These are phyloP conservation scores for Starmerella tilneyi DNA, from an alignment of 805 yeast genomes.

Conservation along the genomic window DNA sequence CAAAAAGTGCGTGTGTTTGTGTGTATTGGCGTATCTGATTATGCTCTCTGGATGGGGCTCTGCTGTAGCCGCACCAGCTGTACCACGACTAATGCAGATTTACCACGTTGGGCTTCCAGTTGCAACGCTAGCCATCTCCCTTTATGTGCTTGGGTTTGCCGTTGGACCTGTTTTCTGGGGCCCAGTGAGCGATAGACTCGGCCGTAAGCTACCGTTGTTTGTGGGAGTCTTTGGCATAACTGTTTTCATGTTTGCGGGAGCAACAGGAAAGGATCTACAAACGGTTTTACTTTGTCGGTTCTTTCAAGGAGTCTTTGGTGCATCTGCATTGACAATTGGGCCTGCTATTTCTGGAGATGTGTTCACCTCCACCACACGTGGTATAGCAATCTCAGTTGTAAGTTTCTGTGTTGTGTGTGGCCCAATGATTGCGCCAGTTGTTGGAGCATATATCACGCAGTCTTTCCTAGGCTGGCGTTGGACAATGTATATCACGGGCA, in stretches of 20 bases:
- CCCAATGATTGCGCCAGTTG: conserved; percentile 74
- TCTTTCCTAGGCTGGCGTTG: conserved; percentile 73
- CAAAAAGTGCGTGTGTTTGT: conserved; percentile 40
- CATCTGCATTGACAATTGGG: conserved; percentile 74
- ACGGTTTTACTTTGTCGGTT: conserved; percentile 61
- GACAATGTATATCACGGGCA: conserved; percentile 63
- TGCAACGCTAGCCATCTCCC: conserved; percentile 64
- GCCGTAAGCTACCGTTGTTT: conserved; percentile 54
- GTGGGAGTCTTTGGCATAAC: conserved; percentile 48
- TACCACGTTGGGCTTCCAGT: conserved; percentile 57
- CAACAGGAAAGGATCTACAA: conserved; percentile 69
- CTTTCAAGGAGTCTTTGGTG: conserved; percentile 72
- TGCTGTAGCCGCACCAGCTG: conserved; percentile 65
- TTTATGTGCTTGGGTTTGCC: conserved; percentile 88
- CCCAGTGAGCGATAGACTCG: conserved; percentile 69
- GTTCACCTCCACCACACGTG: conserved; percentile 56
- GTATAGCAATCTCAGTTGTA: conserved; percentile 63
- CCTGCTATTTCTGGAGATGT: conserved; percentile 83
- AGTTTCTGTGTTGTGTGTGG: conserved; percentile 58
- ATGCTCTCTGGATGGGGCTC: conserved; percentile 62
- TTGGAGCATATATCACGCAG: conserved; percentile 55
- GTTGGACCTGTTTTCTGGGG: conserved; percentile 89
- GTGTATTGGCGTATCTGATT: conserved; percentile 42
- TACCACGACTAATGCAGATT: conserved; percentile 38
- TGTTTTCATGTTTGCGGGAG: conserved; percentile 60